Evolutionary conservation across 2,329 filamentous ascomycete genomes (phyloP).

Genomic region (Penicillium polonicum): DNA sequence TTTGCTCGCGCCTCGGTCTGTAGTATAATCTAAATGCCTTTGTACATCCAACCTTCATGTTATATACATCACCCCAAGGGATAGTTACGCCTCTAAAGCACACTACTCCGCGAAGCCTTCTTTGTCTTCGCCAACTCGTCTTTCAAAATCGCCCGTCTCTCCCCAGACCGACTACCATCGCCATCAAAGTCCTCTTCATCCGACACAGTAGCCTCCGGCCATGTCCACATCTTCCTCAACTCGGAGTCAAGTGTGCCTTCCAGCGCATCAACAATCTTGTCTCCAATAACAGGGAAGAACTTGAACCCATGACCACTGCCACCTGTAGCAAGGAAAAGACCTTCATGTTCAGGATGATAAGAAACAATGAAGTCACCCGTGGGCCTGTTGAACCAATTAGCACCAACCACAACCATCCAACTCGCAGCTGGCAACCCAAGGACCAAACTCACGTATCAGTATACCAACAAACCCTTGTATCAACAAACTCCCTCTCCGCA

Average conservation of each 20-base stretch:
- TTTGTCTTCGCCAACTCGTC: conserved; percentile 40
- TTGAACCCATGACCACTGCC: conserved; percentile 56
- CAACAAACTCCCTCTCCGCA: conserved; percentile 58
- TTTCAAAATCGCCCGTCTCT: conserved; percentile 35
- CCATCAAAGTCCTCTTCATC: conserved; percentile 30
- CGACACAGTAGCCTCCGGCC: conserved; percentile 29
- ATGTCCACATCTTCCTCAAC: conserved; percentile 45
- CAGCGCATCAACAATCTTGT: conserved; percentile 50
- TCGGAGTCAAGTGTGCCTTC: conserved; percentile 46
- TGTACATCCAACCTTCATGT: not conserved
- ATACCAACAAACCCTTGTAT: conserved; percentile 72
- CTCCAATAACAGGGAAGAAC: conserved; percentile 55
- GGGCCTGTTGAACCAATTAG: conserved; percentile 35
- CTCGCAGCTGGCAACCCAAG: not conserved
- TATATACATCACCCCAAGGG: not conserved
- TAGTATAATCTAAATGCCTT: not conserved
- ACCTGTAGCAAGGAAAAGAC: conserved; percentile 53
- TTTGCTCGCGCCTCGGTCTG: not conserved
- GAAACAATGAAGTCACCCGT: conserved; percentile 70
- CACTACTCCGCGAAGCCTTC: conserved; percentile 24
- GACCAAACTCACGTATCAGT: conserved; percentile 58
- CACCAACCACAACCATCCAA: not conserved
- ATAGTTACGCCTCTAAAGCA: conserved; percentile 18
- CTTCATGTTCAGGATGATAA: conserved; percentile 61
- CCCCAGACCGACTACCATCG: conserved; percentile 41